A percentile compares a stretch with the other conserved stretches of the same genome.
Conservation (phyloP, 108 stramenopile genomes). For the Cyclotella kingstonii region DNA sequence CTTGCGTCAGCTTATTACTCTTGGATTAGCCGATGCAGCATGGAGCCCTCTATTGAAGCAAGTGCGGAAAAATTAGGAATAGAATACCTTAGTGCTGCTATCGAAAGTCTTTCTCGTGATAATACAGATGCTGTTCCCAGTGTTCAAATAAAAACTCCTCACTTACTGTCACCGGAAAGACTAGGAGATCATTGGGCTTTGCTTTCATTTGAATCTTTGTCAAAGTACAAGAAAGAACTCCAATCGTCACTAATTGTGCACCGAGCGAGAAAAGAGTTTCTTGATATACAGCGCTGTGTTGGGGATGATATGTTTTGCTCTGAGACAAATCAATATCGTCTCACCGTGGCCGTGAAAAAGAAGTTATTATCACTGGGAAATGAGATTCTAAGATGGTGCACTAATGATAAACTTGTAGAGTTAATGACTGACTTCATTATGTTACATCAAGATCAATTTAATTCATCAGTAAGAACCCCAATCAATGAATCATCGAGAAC, state of each 20-base stretch:
- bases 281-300: constrained; percentile 29
- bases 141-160: constrained; percentile 55
- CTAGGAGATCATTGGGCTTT: constrained; percentile 64
- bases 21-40: constrained; percentile 58
- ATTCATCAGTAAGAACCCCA: neutral
- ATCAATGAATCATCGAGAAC: constrained; percentile 1
- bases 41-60: constrained; percentile 43
- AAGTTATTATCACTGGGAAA: constrained; percentile 51
- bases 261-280: constrained; percentile 56
- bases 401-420: constrained; percentile 52
- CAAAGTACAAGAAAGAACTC: constrained; percentile 57
- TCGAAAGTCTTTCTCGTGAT: constrained; percentile 30
- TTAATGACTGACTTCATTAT: constrained; percentile 69
- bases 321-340: neutral
- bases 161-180: constrained; percentile 62
- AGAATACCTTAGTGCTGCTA: constrained; percentile 48
- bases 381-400: constrained; percentile 64
- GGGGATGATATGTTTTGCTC: neutral
- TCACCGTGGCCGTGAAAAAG: constrained; percentile 22
- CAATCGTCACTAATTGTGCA: constrained; percentile 77
- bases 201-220: constrained; percentile 49
- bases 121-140: neutral
- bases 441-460: constrained; percentile 36
- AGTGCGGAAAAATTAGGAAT: constrained; percentile 58
- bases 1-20: constrained; percentile 60